Percentiles rank a stretch among this genome's conserved stretches.
phyloP scores from a whole-genome alignment of 768 basidiomycete species.

The Boletellus emodensis region DNA sequence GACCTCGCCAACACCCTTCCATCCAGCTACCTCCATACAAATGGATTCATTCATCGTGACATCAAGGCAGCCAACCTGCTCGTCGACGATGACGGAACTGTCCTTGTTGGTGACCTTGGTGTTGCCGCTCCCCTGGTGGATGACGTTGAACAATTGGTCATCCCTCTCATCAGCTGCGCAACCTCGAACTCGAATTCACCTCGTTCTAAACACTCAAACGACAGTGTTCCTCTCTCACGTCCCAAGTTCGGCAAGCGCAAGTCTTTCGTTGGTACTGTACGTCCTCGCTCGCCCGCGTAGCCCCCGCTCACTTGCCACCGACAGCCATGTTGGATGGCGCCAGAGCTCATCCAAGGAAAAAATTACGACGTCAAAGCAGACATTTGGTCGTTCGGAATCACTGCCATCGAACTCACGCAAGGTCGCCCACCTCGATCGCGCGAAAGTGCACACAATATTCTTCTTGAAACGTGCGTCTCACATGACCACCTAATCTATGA shows the following conservation, averaged over 20 bases:
- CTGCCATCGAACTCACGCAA: conserved; percentile 84
- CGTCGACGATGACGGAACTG: conserved; percentile 85
- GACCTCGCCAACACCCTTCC: conserved; percentile 5
- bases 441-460: conserved; percentile 66
- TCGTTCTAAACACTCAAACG: conserved; percentile 1
- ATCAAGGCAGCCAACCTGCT: conserved; percentile 93
- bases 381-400: conserved; percentile 96
- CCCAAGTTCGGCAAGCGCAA: conserved; percentile 72
- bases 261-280: conserved; percentile 88
- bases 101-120: conserved; percentile 88
- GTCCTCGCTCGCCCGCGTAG: conserved; percentile 18
- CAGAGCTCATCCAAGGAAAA: conserved; percentile 82
- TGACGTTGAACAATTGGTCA: conserved; percentile 45
- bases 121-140: conserved; percentile 84
- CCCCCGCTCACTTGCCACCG: conserved; percentile 1
- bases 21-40: conserved; percentile 76
- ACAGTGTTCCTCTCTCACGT: conserved; percentile 19
- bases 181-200: conserved; percentile 34
- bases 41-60: conserved; percentile 91
- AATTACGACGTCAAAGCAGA: conserved; percentile 86
- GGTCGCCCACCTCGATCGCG: conserved; percentile 84
- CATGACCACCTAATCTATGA: conserved; percentile 1
- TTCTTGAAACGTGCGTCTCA: conserved; percentile 64
- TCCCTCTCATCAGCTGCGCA: conserved; percentile 3
- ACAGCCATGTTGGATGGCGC: conserved; percentile 95